These are phyloP conservation scores for Alternaria incomplexa DNA, from an alignment of 2,329 filamentous ascomycete genomes.

Conservation along the genomic window DNA sequence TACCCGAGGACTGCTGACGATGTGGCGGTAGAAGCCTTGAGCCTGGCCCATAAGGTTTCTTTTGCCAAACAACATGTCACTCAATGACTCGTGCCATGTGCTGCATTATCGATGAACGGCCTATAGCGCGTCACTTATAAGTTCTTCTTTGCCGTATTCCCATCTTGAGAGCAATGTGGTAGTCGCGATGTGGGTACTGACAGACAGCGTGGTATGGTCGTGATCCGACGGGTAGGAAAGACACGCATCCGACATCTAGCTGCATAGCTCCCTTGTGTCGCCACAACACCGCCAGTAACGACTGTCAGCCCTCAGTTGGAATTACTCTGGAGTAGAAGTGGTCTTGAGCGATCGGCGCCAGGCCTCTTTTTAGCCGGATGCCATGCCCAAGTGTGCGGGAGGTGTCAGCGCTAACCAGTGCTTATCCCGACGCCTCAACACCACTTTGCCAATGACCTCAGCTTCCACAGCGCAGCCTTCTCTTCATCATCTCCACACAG, in stretches of 20 bases:
- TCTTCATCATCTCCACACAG: neutral
- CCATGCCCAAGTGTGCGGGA: neutral
- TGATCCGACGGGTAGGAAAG: neutral
- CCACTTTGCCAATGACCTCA: neutral
- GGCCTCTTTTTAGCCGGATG: slow-evolving; percentile 1
- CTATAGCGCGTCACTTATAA: neutral
- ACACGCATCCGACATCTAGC: neutral
- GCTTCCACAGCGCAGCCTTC: neutral
- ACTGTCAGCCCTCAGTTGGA: neutral
- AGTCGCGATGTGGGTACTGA: neutral
- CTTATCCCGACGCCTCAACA: slow-evolving; percentile 4
- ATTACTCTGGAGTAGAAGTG: neutral
- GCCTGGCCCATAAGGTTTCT: neutral
- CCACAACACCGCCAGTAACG: neutral
- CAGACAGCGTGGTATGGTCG: neutral
- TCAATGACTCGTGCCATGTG: neutral
- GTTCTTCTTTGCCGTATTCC: neutral
- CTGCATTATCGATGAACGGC: neutral
- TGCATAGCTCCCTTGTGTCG: neutral
- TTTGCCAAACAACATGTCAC: neutral
- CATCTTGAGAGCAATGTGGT: neutral
- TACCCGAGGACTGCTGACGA: neutral
- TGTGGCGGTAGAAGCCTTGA: neutral
- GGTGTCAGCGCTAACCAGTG: neutral
- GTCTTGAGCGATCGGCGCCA: neutral